phyloP scores from a whole-genome alignment of 208 protist genomes.

The Leishmania major region DNA sequence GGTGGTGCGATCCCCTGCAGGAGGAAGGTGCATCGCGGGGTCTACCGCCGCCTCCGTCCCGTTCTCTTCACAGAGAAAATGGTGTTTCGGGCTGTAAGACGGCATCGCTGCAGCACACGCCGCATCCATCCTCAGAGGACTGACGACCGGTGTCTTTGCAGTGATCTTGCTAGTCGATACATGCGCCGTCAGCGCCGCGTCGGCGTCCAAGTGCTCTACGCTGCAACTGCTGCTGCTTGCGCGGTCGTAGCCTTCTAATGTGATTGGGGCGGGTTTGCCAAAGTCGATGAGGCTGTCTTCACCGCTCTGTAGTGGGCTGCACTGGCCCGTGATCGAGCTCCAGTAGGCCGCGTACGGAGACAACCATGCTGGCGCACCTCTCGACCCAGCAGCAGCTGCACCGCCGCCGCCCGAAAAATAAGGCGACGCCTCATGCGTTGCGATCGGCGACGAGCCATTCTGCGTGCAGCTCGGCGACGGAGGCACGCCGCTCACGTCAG shows the following conservation, averaged over 20 bases:
- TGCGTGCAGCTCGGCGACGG: neutral
- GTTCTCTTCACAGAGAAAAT: neutral
- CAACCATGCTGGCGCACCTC: slow-evolving; percentile 15
- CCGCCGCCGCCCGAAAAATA: neutral
- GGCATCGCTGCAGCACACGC: neutral
- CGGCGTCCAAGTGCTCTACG: neutral
- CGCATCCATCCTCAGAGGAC: slow-evolving; percentile 18
- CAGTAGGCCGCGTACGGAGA: slow-evolving; percentile 28
- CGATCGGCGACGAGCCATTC: neutral
- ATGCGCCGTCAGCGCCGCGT: slow-evolving; percentile 14
- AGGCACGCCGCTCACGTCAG: neutral
- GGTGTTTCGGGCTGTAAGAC: neutral
- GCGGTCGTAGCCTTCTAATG: neutral
- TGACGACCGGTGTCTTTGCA: slow-evolving; percentile 11
- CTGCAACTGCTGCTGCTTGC: neutral
- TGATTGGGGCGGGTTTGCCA: neutral
- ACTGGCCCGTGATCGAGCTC: neutral
- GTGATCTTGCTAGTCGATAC: slow-evolving; percentile 19
- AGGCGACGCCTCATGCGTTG: neutral
- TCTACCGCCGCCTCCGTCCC: neutral
- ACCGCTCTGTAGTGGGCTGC: neutral
- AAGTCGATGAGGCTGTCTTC: slow-evolving; percentile 1
- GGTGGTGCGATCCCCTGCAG: neutral
- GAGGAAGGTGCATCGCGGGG: neutral
- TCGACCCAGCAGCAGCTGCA: neutral